A percentile compares a stretch with the other conserved stretches of the same genome.
Evolutionary conservation across 345 rosid species (phyloP).

Genomic region (Moringa oleifera): DNA sequence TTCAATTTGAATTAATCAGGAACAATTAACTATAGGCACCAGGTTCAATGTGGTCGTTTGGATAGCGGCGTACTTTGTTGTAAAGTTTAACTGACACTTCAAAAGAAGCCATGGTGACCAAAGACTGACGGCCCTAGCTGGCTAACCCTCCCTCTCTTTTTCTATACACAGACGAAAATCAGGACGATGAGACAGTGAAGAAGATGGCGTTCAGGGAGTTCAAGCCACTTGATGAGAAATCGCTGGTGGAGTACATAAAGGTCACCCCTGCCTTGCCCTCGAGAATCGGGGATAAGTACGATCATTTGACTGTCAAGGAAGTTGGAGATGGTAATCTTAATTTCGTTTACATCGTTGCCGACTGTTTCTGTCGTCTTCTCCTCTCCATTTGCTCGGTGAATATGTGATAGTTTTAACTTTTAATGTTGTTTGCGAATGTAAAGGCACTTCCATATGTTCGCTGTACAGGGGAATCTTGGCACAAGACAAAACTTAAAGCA

Average conservation of each 20-base stretch:
- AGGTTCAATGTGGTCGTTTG: too few relatives aligned
- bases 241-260: constrained; percentile 68
- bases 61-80: too few relatives aligned
- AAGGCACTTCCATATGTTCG: constrained; percentile 98
- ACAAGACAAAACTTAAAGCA: too few relatives aligned
- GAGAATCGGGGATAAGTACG: constrained; percentile 48
- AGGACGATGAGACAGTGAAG: too few relatives aligned
- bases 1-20: too few relatives aligned
- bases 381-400: not conserved
- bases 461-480: constrained; percentile 91
- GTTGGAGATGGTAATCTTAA: constrained; percentile 98
- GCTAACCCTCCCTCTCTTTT: too few relatives aligned
- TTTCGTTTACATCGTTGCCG: constrained; percentile 70
- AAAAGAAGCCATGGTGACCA: too few relatives aligned
- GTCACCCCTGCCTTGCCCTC: constrained; percentile 69
- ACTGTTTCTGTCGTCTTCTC: constrained; percentile 65
- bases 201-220: constrained; percentile 63
- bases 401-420: not conserved
- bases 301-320: constrained; percentile 65
- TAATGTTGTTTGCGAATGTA: too few relatives aligned
- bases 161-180: too few relatives aligned
- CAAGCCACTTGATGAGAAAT: constrained; percentile 62
- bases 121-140: too few relatives aligned
- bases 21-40: too few relatives aligned
- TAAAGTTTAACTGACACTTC: too few relatives aligned